A percentile compares a stretch with the other conserved stretches of the same genome.
Conservation (phyloP, 768 basidiomycete genomes). For the Phylloporus arenicola region DNA sequence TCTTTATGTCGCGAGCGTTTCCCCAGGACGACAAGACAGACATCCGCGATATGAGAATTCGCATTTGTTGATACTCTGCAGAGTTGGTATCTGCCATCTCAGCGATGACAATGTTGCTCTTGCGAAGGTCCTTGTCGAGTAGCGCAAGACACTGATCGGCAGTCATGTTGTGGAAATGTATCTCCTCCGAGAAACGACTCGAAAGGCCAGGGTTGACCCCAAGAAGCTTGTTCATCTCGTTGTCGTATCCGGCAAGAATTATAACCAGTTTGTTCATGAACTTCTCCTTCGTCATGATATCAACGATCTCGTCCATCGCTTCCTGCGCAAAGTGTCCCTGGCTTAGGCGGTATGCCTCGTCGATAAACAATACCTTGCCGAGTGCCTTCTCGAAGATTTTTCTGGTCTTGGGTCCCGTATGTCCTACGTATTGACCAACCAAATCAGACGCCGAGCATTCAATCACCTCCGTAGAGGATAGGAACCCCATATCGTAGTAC, state of each 20-base stretch:
- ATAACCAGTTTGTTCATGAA: conserved; percentile 59
- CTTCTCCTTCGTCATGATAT: conserved; percentile 51
- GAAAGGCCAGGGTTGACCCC: conserved; percentile 56
- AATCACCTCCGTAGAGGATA: conserved; percentile 46
- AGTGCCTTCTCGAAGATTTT: conserved; percentile 59
- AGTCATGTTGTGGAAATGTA: conserved; percentile 49
- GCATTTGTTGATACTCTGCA: background rate
- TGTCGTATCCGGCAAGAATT: conserved; percentile 65
- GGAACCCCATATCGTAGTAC: conserved; percentile 58
- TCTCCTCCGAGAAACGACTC: conserved; percentile 41
- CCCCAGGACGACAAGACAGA: conserved; percentile 54
- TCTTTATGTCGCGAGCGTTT: conserved; percentile 66
- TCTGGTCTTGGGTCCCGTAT: conserved; percentile 63
- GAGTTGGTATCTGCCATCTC: conserved; percentile 22
- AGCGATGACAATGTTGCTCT: conserved; percentile 35
- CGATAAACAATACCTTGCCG: conserved; percentile 64
- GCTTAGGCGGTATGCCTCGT: conserved; percentile 62
- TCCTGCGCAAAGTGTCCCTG: conserved; percentile 64
- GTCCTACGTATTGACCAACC: conserved; percentile 64
- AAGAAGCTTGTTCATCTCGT: conserved; percentile 59
- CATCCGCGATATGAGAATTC: conserved; percentile 16
- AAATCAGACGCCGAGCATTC: conserved; percentile 70
- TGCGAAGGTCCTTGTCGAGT: conserved; percentile 42
- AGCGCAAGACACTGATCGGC: conserved; percentile 46
- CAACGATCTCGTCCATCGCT: conserved; percentile 68